Evolutionary conservation across 2,329 filamentous ascomycete genomes (phyloP), one percentile per base, ranked within the genome.

Genomic region (Didymosphaeria variabile): DNA sequence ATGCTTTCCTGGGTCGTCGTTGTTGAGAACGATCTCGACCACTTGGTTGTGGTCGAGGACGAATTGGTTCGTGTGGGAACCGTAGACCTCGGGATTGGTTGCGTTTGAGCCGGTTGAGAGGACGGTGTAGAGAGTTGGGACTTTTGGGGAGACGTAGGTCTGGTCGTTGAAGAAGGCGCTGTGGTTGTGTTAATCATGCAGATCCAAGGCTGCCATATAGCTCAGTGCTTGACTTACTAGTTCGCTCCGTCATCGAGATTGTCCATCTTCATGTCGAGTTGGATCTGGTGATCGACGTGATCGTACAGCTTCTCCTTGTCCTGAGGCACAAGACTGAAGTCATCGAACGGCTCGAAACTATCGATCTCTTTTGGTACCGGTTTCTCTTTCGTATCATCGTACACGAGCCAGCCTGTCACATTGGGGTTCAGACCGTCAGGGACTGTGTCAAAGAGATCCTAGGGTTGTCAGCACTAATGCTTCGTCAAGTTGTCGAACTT

Each of bases 11-110:
- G 61, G 84, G 68, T 94, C 91, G 47, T 87, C 83, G 72, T 93
- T 94, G 81, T 93, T 92, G n/a, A 94, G 80, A 19, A 93, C 79
- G 54, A 94, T 84, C 72, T 94, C 88, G 31, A 94, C 86, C n/a
- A 92, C 82, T 32, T 87, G 79, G 58, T 85, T 86, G 63, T 89
- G 86, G 31, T 88, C 81, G 13, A 96, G 84, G 3, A 96, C 83
- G 67, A 92, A 85, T 1, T 84, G 79, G 45, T 82, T 81, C 3
- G 82, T 82, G 71, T 87, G 85, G 13, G 82, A 77, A 23, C 86
- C 87, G 61, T 85, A 83, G 26, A 81, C 77, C 15, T 66, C 62
- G 15, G 77, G 72, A 58, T 83, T 79, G 3, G 78, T 79, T 2
- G 77, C 77, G 61, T 84, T 84, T 7, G 80, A 77, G n/a, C 82